Base-by-base conservation (phyloP, 1,139 yeast species). In the Geotrichum cucujoidarum region DNA sequence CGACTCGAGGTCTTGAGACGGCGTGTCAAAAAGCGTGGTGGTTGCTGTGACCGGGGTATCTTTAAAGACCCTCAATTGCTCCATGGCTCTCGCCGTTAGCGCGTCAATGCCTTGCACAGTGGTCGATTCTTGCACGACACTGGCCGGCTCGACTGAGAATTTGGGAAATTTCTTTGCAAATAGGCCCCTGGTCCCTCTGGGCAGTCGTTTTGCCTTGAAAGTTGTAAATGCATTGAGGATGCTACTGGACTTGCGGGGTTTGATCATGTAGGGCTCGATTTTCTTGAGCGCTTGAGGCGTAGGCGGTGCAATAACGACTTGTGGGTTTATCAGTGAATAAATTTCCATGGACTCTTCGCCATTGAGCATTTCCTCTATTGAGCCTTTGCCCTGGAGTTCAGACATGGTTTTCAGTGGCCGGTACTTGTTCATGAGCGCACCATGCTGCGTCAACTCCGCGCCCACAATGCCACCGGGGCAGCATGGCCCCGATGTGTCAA, bases 321-420 rank as follows among this genome's bases (percentile, higher is more conserved):
- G 57, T 36, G 49, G 47, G 16, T 60, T 56, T 13, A 48, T 42
- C 13, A 53, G 51, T 40, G 64, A 66, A 29, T 58, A 61, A 14
- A 62, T 62, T 43, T 64, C 59, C 3, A 58, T 53, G 18, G 62
- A 63, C 11, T 57, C 56, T 17, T 48, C 40, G 43, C 47, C 45
- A 32, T 47, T 47, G n/a, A 57, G 49, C 5, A 58, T 56, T 1
- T 66, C 65, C 30, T 56, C 53, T 20, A 60, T 55, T 5, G 64
- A 63, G 21, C 57, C 62, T 35, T 57, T 52, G 45, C 64, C n/a
- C n/a, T n/a, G n/a, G n/a, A n/a, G n/a, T n/a, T n/a, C n/a, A n/a
- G n/a, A 64, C 31, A 60, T 54, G 10, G 61, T 57, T 13, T 64
- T 55, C 21, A 64, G 53, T 8, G 61, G 60, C 21, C 53, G 52